These are phyloP conservation scores for Chytriomyces sp. DNA, from an alignment of 192 early-diverging fungal species.

Conservation along the genomic window DNA sequence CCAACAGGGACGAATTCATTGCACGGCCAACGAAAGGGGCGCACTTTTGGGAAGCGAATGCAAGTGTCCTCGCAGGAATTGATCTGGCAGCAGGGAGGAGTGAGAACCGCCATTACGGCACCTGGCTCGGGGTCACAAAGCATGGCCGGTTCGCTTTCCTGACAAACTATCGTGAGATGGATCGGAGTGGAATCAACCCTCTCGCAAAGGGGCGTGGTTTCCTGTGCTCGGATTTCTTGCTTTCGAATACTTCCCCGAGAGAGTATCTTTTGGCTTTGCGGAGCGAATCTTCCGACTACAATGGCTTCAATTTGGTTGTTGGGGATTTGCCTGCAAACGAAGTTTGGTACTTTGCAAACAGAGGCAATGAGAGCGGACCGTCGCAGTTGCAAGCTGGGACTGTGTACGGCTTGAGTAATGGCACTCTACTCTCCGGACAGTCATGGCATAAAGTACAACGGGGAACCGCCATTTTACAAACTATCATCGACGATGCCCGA, in stretches of 20 bases:
- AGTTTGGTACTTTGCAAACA: constrained; percentile 38
- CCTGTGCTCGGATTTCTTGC: constrained; percentile 37
- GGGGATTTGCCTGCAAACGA: constrained; percentile 10
- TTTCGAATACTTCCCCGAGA: background rate
- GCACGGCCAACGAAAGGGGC: constrained; percentile 32
- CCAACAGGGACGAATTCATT: constrained; percentile 47
- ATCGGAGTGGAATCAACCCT: constrained; percentile 9
- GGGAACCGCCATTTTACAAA: too few relatives aligned
- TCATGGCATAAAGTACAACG: constrained; percentile 8
- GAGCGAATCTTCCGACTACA: constrained; percentile 21
- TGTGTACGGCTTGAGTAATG: constrained; percentile 44
- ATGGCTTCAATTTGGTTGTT: constrained; percentile 49
- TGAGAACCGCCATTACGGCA: background rate
- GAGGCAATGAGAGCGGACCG: constrained; percentile 16
- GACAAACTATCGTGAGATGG: constrained; percentile 43
- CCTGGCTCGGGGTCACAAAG: constrained; percentile 42
- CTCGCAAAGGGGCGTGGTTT: constrained; percentile 33
- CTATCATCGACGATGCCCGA: too few relatives aligned
- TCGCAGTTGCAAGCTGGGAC: constrained; percentile 12
- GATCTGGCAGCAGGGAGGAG: constrained; percentile 9
- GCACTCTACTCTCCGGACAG: constrained; percentile 16
- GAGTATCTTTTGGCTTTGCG: background rate
- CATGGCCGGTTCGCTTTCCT: constrained; percentile 39
- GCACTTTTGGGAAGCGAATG: constrained; percentile 33
- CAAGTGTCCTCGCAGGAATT: constrained; percentile 37